These are phyloP conservation scores for Boechera divaricarpa DNA, from an alignment of 345 rosid genomes.

Conservation along the genomic window DNA sequence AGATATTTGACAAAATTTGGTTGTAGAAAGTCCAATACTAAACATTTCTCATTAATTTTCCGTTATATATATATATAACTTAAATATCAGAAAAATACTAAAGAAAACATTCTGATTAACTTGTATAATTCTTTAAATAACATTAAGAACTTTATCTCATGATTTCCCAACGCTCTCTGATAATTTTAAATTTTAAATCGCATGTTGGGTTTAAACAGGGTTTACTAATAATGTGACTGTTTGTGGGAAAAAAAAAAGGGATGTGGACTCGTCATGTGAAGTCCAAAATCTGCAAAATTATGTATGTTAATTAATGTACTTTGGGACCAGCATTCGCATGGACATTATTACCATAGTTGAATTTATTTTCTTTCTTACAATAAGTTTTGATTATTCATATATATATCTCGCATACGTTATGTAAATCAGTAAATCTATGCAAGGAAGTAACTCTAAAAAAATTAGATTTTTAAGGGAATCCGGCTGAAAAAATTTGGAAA, in stretches of 20 bases:
- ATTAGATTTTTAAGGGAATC: not conserved
- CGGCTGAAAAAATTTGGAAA: not conserved
- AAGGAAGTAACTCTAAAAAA: constrained; percentile 14
- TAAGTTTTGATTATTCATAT: constrained; percentile 31
- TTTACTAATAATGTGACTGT: constrained; percentile 24
- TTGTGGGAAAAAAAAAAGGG: constrained; percentile 38
- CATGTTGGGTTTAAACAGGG: constrained; percentile 26
- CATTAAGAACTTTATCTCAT: not conserved
- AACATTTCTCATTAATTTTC: not conserved
- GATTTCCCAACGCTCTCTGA: not conserved
- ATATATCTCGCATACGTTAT: constrained; percentile 17
- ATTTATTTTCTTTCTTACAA: constrained; percentile 39
- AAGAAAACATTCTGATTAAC: not conserved
- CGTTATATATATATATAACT: not conserved
- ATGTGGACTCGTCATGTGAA: constrained; percentile 47
- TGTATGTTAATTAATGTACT: constrained; percentile 38
- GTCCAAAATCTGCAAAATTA: constrained; percentile 43
- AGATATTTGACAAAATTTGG: not conserved
- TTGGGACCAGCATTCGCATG: constrained; percentile 47
- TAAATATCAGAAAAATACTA: not conserved
- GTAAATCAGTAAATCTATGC: constrained; percentile 23
- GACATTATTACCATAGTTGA: constrained; percentile 42
- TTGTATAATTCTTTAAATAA: no score
- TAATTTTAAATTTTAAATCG: not conserved
- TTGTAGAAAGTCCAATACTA: not conserved